Evolutionary conservation across 176 grass and related monocot genomes (phyloP).

Genomic region (Oryza meyeriana): DNA sequence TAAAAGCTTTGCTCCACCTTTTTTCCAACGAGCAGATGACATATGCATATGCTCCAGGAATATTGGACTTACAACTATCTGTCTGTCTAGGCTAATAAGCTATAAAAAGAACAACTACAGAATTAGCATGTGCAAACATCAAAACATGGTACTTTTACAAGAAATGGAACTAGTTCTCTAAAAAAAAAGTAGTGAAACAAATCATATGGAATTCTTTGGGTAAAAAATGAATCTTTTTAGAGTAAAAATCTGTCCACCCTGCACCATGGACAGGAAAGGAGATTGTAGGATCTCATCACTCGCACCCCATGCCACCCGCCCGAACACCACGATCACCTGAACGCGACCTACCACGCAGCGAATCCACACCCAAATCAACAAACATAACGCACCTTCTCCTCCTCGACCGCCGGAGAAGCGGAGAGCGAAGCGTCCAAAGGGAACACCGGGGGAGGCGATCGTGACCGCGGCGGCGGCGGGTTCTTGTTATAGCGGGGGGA

Average conservation of each 20-base stretch:
- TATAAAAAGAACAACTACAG: not conserved
- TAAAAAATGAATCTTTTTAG: not conserved
- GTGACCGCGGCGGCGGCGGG: not conserved
- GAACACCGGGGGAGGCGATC: too few species aligned
- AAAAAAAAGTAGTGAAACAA: not conserved
- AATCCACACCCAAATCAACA: slow-evolving; percentile 2
- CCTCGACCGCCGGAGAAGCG: not conserved
- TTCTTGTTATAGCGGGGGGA: not conserved
- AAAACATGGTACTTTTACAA: not conserved
- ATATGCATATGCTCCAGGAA: slow-evolving; percentile 6
- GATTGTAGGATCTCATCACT: not conserved
- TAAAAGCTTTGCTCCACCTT: not conserved
- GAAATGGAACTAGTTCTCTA: not conserved
- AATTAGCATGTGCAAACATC: not conserved
- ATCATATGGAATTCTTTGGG: not conserved
- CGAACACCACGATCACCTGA: not conserved
- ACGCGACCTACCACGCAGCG: not conserved
- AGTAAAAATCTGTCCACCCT: not conserved
- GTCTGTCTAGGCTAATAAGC: not conserved
- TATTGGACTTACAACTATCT: not conserved
- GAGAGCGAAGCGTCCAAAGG: not conserved
- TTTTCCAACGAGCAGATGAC: not conserved
- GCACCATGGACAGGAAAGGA: not conserved
- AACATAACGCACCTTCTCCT: slow-evolving; percentile 28
- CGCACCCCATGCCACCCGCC: not conserved